phyloP scores from a whole-genome alignment of 2,329 filamentous ascomycete species.

The Arthrocladium fulminans region DNA sequence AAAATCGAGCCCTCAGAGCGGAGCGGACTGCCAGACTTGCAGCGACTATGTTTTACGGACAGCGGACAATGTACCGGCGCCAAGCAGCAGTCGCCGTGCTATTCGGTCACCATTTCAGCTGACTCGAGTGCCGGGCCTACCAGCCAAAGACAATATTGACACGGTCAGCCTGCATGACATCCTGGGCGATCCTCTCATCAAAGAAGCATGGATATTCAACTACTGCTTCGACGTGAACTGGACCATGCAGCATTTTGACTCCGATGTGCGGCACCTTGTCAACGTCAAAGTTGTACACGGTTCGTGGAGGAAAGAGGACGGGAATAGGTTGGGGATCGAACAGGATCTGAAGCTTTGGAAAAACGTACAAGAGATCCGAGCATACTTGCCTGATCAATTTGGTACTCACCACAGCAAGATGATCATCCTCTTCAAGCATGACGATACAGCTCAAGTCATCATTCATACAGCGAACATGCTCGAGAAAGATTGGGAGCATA shows the following conservation, averaged over 20 bases:
- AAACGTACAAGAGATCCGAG: conserved; percentile 63
- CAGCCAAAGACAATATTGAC: conserved; percentile 53
- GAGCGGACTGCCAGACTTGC: neutral
- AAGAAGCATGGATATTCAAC: conserved; percentile 51
- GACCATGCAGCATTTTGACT: conserved; percentile 51
- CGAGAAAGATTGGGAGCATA: conserved; percentile 73
- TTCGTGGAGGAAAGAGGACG: conserved; percentile 60
- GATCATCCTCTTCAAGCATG: conserved; percentile 71
- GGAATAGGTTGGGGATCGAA: conserved; percentile 48
- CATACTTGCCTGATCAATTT: conserved; percentile 74
- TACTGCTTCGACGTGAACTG: conserved; percentile 51
- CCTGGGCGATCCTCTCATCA: conserved; percentile 64
- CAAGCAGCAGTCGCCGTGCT: neutral
- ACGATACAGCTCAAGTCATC: conserved; percentile 65
- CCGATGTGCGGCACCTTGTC: conserved; percentile 45
- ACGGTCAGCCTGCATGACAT: conserved; percentile 58
- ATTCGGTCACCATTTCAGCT: conserved; percentile 61
- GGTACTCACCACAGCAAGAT: conserved; percentile 84
- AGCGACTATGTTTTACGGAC: neutral
- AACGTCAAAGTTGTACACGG: conserved; percentile 54
- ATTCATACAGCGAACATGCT: conserved; percentile 93
- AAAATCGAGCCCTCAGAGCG: neutral
- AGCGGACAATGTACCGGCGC: neutral
- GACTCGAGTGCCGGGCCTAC: conserved; percentile 58
- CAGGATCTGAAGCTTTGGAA: conserved; percentile 51